Base-by-base conservation (phyloP, 2,329 filamentous ascomycete genomes). In the Diaporthe vaccinii region DNA sequence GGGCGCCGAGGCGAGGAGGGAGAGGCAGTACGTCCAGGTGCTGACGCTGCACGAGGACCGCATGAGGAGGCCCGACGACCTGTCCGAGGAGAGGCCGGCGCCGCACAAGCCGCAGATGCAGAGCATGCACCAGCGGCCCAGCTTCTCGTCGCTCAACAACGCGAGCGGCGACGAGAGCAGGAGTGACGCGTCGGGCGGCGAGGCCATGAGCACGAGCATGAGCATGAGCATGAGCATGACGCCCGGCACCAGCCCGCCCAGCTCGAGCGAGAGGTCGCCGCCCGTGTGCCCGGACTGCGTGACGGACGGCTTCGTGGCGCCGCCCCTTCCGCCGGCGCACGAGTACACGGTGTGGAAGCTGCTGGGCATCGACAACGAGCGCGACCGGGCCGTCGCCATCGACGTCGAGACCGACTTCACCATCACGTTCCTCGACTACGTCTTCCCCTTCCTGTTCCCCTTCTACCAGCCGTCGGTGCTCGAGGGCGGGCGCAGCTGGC, bases 371-470 rank as follows among this genome's bases (percentile, higher is more conserved):
- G 74, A 75, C 59, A 73, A 73, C 74, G 70, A 73, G 59, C 41
- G 70, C 17, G 53, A 72, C 31, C 44, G 69, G 9, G 39, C 69
- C 7, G 44, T 75, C 25, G 74, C 74, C n/a, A 44, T 59, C n/a
- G 74, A 75, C 44, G 74, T 75, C 15, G 80, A 81, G 49, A 77
- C 79, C 3, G 78, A 80, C 79, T 85, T 88, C 58, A 82, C 89
- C 74, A 90, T 91, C 87, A 86, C 90, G 74, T 93, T 92, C 79
- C 84, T 92, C 61, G 91, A 93, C 80, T 88, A 90, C 77, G 85
- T 92, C 28, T 88, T 92, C 76, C 91, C 91, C 2, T 90, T 91
- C 77, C 82, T 92, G 1, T 92, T 91, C 79, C 91, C 91, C 3
- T 90, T 92, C 80, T 93, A 92, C 81, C 86, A 86, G 3, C 91